Conservation (phyloP, 2,329 filamentous ascomycete species). For the Epichloe baconii region DNA sequence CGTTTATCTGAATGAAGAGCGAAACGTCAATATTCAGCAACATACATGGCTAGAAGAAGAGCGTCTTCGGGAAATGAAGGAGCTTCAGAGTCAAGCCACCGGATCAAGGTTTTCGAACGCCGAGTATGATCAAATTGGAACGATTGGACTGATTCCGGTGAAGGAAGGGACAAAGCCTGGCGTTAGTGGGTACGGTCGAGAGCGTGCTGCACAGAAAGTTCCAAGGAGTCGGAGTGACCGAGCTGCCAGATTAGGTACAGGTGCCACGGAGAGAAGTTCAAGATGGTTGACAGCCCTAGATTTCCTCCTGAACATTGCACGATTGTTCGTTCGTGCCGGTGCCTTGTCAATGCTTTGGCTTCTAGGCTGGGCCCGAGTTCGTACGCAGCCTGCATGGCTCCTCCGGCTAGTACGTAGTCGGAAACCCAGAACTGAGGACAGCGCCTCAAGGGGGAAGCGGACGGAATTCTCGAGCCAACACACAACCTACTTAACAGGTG, state of each 20-base stretch:
- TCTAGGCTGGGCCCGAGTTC: conserved; percentile 31
- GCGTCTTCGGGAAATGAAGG: conserved; percentile 63
- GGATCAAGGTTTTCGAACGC: conserved; percentile 32
- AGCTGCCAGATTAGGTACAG: conserved; percentile 52
- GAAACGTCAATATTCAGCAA: conserved; percentile 55
- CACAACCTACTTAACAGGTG: conserved; percentile 23
- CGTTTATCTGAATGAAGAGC: conserved; percentile 87
- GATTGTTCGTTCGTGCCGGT: conserved; percentile 19
- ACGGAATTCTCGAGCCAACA: not conserved
- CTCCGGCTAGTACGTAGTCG: conserved; percentile 30
- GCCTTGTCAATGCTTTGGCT: conserved; percentile 39
- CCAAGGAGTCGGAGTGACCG: conserved; percentile 33
- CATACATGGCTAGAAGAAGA: conserved; percentile 92
- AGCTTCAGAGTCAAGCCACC: conserved; percentile 37
- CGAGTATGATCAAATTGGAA: conserved; percentile 38
- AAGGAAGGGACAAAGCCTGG: conserved; percentile 29
- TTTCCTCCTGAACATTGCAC: conserved; percentile 62
- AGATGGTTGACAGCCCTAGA: conserved; percentile 66
- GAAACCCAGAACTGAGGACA: conserved; percentile 4
- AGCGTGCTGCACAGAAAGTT: conserved; percentile 52
- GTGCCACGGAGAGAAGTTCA: conserved; percentile 63
- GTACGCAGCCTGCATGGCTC: conserved; percentile 36
- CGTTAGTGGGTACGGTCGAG: conserved; percentile 52
- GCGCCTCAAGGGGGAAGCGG: not conserved
- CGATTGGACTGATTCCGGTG: conserved; percentile 42